Evolutionary conservation across 2,329 filamentous ascomycete species (phyloP), one percentile per base, ranked within the genome.

Genomic region (Fusarium drepaniforme): DNA sequence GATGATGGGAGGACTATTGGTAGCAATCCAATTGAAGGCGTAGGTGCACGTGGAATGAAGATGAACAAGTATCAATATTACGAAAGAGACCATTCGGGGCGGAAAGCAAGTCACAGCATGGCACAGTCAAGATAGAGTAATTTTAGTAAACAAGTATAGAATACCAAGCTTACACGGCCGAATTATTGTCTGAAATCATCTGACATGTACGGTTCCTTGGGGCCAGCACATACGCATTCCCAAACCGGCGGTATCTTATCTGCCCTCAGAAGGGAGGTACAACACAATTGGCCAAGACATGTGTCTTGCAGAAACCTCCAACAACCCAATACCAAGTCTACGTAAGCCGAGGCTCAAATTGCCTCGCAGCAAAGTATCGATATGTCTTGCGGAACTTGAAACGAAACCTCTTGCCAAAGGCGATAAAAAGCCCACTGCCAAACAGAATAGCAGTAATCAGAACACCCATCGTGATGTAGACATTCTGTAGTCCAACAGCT

Each of bases 401-500:
- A 5, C 63, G 51, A 21, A 66, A 44, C n/a, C 35, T 33, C 23
- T 60, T 66, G 16, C 64, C 64, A 30, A 49, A 61, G 7, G 23
- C 30, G 16, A 66, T 28, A 25, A 66, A 66, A 6, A 66, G 51
- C 3, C 64, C 64, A 13, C 38, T 51, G 2, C 56, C 38, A 12
- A 46, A 61, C 1, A 66, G 44, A 33, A 66, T 66, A 7, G 64
- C 40, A 30, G 64, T 51, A 23, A 61, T 18, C 18, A 67, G 2
- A 30, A 63, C 44, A 16, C 58, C 58, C 9, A 67, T 67, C 3
- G 65, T 67, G 28, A 63, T 64, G n/a, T 51, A 67, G 5, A 67
- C 65, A 59, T 53, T 63, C 12, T 40, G 35, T 8, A 67, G 18
- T 0, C 65, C 65, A 7, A 40, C 46, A 13, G 25, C 25, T 2